Conservation (phyloP, 1,139 yeast genomes). For the Citeromyces hawaiiensis region DNA sequence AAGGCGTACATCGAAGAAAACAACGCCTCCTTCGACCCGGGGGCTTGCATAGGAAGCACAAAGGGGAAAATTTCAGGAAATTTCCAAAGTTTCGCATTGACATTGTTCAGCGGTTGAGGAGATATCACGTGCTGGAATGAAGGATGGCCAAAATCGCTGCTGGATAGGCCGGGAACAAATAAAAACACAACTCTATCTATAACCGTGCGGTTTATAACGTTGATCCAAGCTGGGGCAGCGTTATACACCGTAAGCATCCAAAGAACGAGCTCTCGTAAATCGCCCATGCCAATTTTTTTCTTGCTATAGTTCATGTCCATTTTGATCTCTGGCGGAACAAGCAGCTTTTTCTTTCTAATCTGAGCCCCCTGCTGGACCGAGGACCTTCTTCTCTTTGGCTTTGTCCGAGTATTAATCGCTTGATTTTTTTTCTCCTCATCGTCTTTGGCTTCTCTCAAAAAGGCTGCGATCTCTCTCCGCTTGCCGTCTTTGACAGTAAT, state of each 20-base stretch:
- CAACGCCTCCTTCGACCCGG: conserved; percentile 50
- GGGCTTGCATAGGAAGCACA: conserved; percentile 33
- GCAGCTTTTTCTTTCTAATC: conserved; percentile 21
- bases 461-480: conserved; percentile 8
- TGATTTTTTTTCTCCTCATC: conserved; percentile 4
- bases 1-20: conserved; percentile 42
- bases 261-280: conserved; percentile 39
- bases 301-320: conserved; percentile 12
- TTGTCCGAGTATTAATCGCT: conserved; percentile 5
- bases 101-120: conserved; percentile 6
- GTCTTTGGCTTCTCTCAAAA: conserved; percentile 5
- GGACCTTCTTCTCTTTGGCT: conserved; percentile 28
- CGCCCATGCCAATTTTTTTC: conserved; percentile 22
- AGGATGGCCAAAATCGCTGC: too few relatives aligned
- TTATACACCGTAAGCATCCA: conserved; percentile 28
- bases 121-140: too few relatives aligned
- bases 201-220: conserved; percentile 19
- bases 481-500: conserved; percentile 11
- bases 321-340: conserved; percentile 18
- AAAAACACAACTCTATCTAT: neutral
- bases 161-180: neutral
- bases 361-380: conserved; percentile 18
- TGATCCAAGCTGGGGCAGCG: conserved; percentile 26
- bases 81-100: conserved; percentile 21
- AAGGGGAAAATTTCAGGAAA: conserved; percentile 25